Conservation (phyloP, 345 rosid species). For the Gossypium anomalum region DNA sequence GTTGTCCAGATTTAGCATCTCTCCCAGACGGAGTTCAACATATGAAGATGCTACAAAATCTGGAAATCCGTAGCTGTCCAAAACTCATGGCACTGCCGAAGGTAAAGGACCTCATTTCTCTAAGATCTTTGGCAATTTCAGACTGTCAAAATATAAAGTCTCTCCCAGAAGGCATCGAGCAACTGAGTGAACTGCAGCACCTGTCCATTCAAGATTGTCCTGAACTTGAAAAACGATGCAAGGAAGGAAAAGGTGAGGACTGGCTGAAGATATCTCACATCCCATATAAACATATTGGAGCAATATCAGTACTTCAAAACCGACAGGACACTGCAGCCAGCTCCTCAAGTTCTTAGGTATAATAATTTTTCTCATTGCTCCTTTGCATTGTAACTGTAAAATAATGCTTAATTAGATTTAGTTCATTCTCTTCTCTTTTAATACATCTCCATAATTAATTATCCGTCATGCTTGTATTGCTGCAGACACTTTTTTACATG, state of each 20-base stretch:
- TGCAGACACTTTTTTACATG: neutral
- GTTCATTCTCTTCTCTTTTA: neutral
- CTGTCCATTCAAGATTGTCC: constrained; percentile 23
- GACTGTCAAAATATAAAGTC: constrained; percentile 16
- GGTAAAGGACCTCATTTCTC: constrained; percentile 6
- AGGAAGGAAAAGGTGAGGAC: constrained; percentile 1
- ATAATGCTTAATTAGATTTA: neutral
- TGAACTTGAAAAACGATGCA: constrained; percentile 13
- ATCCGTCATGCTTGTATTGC: neutral
- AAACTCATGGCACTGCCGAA: constrained; percentile 7
- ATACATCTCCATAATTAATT: neutral
- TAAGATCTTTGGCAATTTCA: constrained; percentile 19
- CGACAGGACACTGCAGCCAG: neutral
- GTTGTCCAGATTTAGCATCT: constrained; percentile 16
- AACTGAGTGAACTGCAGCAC: neutral
- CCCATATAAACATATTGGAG: neutral
- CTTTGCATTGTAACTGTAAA: neutral
- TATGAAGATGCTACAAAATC: constrained; percentile 11
- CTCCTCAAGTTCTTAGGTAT: constrained; percentile 6
- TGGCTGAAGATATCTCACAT: constrained; percentile 17
- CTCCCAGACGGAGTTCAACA: constrained; percentile 11
- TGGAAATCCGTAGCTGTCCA: constrained; percentile 18
- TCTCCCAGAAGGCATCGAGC: constrained; percentile 21
- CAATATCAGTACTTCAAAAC: neutral
- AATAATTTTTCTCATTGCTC: neutral